Evolutionary conservation across 805 yeast genomes (phyloP).

Genomic region (Jamesozyma lodderae): DNA sequence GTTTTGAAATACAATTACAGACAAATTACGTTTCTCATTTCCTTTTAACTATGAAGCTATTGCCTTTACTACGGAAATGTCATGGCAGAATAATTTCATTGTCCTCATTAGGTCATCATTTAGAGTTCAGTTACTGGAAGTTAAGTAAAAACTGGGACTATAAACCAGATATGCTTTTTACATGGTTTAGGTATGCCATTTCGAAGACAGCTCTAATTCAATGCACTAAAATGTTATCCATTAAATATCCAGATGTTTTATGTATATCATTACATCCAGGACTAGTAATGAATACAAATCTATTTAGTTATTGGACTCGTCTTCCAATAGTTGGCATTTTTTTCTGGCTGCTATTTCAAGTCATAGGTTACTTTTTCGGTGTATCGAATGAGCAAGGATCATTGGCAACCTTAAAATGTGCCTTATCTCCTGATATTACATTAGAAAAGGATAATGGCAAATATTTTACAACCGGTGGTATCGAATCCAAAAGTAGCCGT

Average conservation of each 20-base stretch:
- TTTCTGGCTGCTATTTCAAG: slow-evolving; percentile 63
- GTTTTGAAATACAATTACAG: slow-evolving; percentile 72
- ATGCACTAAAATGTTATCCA: slow-evolving; percentile 52
- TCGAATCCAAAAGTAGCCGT: slow-evolving; percentile 44
- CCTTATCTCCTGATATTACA: slow-evolving; percentile 44
- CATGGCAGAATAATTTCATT: slow-evolving; percentile 47
- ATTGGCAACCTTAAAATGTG: slow-evolving; percentile 52
- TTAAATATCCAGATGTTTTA: slow-evolving; percentile 55
- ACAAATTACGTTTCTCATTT: slow-evolving; percentile 73
- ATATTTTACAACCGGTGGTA: slow-evolving; percentile 55
- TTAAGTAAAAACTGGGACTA: slow-evolving; percentile 41
- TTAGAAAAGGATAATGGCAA: slow-evolving; percentile 57
- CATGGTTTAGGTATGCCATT: slow-evolving; percentile 69
- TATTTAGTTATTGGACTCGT: slow-evolving; percentile 69
- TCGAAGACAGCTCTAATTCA: slow-evolving; percentile 77
- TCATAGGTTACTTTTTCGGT: slow-evolving; percentile 62
- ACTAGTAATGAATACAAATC: slow-evolving; percentile 70
- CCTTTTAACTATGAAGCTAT: slow-evolving; percentile 50
- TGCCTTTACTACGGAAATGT: slow-evolving; percentile 42
- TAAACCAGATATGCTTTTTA: slow-evolving; percentile 57
- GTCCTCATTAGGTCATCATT: slow-evolving; percentile 56
- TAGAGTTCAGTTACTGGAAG: slow-evolving; percentile 40
- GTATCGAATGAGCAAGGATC: slow-evolving; percentile 66
- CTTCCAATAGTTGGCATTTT: slow-evolving; percentile 68
- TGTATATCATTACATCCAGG: slow-evolving; percentile 76